Evolutionary conservation across 2,329 filamentous ascomycete species (phyloP).

Genomic region (Fusarium sp.): DNA sequence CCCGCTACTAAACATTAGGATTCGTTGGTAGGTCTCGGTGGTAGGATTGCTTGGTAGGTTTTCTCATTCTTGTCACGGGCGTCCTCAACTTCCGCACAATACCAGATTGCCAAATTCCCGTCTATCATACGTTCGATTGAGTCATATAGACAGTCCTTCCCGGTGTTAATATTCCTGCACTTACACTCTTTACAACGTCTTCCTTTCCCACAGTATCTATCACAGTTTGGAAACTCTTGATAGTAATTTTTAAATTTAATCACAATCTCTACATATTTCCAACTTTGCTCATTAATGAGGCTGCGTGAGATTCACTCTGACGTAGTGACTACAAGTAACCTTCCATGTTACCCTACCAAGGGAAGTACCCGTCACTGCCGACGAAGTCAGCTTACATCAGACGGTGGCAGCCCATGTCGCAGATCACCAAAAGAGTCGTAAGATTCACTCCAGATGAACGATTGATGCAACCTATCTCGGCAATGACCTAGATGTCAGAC

Average conservation of each 20-base stretch:
- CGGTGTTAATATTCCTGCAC: accelerated
- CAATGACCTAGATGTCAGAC: neutral
- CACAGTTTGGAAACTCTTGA: neutral
- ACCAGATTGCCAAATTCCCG: neutral
- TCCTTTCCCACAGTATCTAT: neutral
- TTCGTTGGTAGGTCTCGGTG: too few relatives aligned
- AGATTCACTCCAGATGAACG: neutral
- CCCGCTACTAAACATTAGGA: too few relatives aligned
- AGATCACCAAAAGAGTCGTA: neutral
- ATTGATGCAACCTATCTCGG: neutral
- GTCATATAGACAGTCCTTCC: neutral
- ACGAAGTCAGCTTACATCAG: neutral
- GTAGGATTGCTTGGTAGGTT: neutral
- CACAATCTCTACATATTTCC: neutral
- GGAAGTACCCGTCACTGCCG: accelerated
- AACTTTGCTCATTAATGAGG: neutral
- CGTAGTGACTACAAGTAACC: neutral
- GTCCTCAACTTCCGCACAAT: neutral
- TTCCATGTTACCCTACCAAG: neutral
- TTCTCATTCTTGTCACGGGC: neutral
- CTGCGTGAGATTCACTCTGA: neutral
- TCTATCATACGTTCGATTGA: accelerated
- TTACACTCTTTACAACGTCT: neutral
- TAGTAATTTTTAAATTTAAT: neutral
- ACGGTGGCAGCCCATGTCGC: neutral